Evolutionary conservation across 257 asterid genomes (phyloP).

Genomic region (Solanum clarkiae): DNA sequence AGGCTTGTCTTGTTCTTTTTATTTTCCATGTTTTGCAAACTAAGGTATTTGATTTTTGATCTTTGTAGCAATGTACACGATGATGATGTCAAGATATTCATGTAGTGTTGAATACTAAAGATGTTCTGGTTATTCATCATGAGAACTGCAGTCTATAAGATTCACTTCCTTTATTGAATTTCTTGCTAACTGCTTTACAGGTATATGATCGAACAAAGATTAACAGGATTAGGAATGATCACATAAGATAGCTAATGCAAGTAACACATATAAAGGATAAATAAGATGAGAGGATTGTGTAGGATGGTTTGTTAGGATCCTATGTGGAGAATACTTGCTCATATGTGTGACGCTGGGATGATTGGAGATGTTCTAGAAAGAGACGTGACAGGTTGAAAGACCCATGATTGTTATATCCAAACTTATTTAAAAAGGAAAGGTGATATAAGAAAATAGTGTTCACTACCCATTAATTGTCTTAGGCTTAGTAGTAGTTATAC

Average conservation of each 20-base stretch:
- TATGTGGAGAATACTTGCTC: no score
- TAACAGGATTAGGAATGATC: not conserved
- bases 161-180: not conserved
- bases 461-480: not conserved
- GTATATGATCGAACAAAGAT: not conserved
- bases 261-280: not conserved
- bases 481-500: not conserved
- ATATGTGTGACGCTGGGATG: not conserved
- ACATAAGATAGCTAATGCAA: not conserved
- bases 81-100: not conserved
- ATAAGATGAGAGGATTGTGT: not conserved
- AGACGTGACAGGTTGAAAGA: not conserved
- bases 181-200: not conserved
- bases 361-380: not conserved
- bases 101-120: not conserved
- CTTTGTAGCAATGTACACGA: not conserved
- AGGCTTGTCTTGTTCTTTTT: not conserved
- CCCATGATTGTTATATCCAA: not conserved
- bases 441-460: not conserved
- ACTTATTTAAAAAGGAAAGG: not conserved
- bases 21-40: not conserved
- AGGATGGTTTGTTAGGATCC: not conserved
- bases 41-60: not conserved
- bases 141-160: not conserved
- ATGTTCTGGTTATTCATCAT: not conserved